Percentiles rank a stretch among this genome's conserved stretches.
Evolutionary conservation across 352 stramenopile genomes (phyloP).

Genomic region (Pythium utonaiense): DNA sequence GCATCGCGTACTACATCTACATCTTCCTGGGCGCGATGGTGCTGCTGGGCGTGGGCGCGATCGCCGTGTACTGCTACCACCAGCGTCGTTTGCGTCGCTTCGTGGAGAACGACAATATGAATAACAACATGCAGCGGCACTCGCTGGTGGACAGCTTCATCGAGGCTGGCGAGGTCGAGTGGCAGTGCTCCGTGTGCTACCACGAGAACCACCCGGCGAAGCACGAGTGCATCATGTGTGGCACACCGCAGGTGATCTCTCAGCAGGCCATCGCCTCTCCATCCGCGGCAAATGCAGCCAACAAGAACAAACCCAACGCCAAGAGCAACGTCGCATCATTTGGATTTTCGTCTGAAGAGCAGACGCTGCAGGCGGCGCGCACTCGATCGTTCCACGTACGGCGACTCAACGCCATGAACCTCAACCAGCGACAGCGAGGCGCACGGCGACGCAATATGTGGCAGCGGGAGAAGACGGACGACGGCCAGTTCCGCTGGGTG

Average conservation of each 20-base stretch:
- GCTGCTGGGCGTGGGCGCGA: slow-evolving; percentile 29
- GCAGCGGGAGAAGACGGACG: slow-evolving; percentile 67
- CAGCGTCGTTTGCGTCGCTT: slow-evolving; percentile 55
- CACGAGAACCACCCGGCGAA: slow-evolving; percentile 84
- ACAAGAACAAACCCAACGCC: slow-evolving; percentile 5
- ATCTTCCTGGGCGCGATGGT: slow-evolving; percentile 69
- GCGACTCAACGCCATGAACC: slow-evolving; percentile 73
- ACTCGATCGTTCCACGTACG: slow-evolving; percentile 81
- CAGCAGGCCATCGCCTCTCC: slow-evolving; percentile 44
- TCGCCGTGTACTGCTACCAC: slow-evolving; percentile 66
- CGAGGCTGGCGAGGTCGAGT: slow-evolving; percentile 65
- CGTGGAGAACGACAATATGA: slow-evolving; percentile 62
- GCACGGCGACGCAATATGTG: slow-evolving; percentile 71
- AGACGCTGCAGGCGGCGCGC: slow-evolving; percentile 43
- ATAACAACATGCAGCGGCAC: slow-evolving; percentile 87
- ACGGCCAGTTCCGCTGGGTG: slow-evolving; percentile 79
- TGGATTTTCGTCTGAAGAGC: slow-evolving; percentile 24
- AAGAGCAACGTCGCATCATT: slow-evolving; percentile 30
- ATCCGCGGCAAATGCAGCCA: slow-evolving; percentile 12
- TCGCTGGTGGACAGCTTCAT: slow-evolving; percentile 78
- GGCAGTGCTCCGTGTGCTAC: slow-evolving; percentile 83
- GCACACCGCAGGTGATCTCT: slow-evolving; percentile 76
- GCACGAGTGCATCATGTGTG: slow-evolving; percentile 79
- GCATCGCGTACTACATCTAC: slow-evolving; percentile 65
- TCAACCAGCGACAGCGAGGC: slow-evolving; percentile 73